phyloP scores from a whole-genome alignment of 805 yeast species.

The Yarrowia deformans region DNA sequence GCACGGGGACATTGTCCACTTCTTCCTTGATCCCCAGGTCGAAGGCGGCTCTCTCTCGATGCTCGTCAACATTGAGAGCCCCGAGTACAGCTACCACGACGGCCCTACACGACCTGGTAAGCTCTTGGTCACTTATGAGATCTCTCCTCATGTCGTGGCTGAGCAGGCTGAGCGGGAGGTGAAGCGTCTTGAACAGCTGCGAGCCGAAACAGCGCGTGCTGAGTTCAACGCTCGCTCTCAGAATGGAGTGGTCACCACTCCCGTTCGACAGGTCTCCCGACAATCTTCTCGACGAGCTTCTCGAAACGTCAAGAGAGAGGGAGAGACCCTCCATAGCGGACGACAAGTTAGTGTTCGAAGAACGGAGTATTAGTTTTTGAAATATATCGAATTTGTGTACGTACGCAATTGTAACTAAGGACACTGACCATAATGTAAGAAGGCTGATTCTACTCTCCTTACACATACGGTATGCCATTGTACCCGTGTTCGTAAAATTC shows the following conservation, averaged over 20 bases:
- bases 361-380: conserved; percentile 1
- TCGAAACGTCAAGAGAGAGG: conserved; percentile 15
- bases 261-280: neutral
- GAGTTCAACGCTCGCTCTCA: neutral
- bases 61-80: conserved; percentile 19
- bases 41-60: conserved; percentile 11
- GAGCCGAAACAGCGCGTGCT: neutral
- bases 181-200: conserved; percentile 1
- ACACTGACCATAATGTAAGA: no score
- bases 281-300: conserved; percentile 1
- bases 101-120: neutral
- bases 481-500: no score
- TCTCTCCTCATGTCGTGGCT: conserved; percentile 19
- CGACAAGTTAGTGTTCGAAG: conserved; percentile 11
- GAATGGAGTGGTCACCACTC: neutral
- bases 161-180: neutral
- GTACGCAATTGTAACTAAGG: no score
- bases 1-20: conserved; percentile 19
- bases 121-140: neutral
- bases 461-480: no score
- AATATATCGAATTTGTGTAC: neutral
- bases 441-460: no score
- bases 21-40: conserved; percentile 3
- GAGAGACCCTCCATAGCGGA: conserved; percentile 23
- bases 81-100: conserved; percentile 19